Conservation (phyloP, 495 filamentous ascomycete species). For the Daldinia childiae region DNA sequence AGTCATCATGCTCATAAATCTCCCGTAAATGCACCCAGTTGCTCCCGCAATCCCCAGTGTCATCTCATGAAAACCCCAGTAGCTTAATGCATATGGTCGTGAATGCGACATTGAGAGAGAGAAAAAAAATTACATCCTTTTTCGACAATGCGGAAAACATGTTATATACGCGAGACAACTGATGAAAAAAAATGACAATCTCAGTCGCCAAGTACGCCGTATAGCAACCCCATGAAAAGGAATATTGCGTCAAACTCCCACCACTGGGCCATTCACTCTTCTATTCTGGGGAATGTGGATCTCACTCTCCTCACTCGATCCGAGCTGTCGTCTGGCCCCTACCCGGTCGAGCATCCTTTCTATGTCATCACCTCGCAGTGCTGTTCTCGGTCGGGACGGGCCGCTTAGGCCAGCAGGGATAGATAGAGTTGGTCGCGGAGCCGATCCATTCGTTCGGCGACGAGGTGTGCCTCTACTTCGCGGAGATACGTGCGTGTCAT, state of each 20-base stretch:
- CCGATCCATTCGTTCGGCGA: constrained; percentile 49
- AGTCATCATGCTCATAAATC: constrained; percentile 42
- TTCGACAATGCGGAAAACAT: constrained; percentile 19
- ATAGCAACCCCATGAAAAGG: neutral
- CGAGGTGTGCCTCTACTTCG: constrained; percentile 53
- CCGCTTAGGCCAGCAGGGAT: constrained; percentile 52
- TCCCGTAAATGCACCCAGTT: constrained; percentile 39
- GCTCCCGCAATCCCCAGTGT: constrained; percentile 34
- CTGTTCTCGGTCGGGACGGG: constrained; percentile 46
- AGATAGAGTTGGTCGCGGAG: constrained; percentile 48
- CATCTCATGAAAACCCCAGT: constrained; percentile 25
- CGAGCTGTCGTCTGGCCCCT: constrained; percentile 53
- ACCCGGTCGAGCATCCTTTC: constrained; percentile 59
- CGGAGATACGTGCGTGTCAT: constrained; percentile 52
- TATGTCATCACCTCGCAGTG: constrained; percentile 55
- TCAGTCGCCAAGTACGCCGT: constrained; percentile 7
- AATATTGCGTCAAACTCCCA: constrained; percentile 30
- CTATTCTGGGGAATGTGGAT: constrained; percentile 53
- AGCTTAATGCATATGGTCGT: constrained; percentile 38
- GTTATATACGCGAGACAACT: constrained; percentile 16
- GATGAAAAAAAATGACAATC: constrained; percentile 15
- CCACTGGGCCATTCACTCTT: constrained; percentile 37
- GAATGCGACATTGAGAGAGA: constrained; percentile 29
- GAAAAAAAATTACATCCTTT: constrained; percentile 20
- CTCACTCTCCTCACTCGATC: constrained; percentile 62